phyloP scores from a whole-genome alignment of 1,284 basidiomycete genomes.

The Phlebopus sp. region DNA sequence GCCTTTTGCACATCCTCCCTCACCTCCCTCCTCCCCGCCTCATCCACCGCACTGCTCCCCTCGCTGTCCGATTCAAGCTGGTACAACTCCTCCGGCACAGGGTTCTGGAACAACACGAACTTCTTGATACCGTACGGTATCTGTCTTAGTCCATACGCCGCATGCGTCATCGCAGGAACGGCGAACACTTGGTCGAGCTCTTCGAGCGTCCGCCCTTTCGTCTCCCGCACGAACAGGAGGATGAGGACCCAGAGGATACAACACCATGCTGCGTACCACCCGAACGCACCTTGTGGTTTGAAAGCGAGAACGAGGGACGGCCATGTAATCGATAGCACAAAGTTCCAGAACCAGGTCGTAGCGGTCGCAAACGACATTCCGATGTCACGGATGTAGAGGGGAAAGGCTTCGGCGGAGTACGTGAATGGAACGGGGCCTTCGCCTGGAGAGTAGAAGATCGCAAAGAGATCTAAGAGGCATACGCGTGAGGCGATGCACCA shows the following conservation, averaged over 20 bases:
- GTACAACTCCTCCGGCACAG: neutral
- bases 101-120: slow-evolving; percentile 12
- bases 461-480: slow-evolving; percentile 43
- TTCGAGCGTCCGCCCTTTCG: slow-evolving; percentile 74
- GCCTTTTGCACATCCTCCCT: too few relatives aligned
- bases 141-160: slow-evolving; percentile 40
- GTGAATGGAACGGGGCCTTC: too few relatives aligned
- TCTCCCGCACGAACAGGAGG: slow-evolving; percentile 80
- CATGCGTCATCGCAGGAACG: slow-evolving; percentile 59
- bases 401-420: too few relatives aligned
- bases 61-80: too few relatives aligned
- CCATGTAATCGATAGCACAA: slow-evolving; percentile 64
- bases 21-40: too few relatives aligned
- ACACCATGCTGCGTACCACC: too few relatives aligned
- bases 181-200: slow-evolving; percentile 58
- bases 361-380: too few relatives aligned
- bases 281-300: too few relatives aligned
- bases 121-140: slow-evolving; percentile 13
- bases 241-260: too few relatives aligned
- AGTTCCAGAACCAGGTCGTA: slow-evolving; percentile 66
- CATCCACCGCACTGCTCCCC: too few relatives aligned
- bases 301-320: slow-evolving; percentile 60
- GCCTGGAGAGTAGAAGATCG: slow-evolving; percentile 59
- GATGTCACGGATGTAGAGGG: too few relatives aligned
- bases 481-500: slow-evolving; percentile 4